Percentiles rank a stretch among this genome's conserved stretches.
These are phyloP conservation scores for Metarhizium brunneum DNA, from an alignment of 2,329 filamentous ascomycete genomes.

Conservation along the genomic window DNA sequence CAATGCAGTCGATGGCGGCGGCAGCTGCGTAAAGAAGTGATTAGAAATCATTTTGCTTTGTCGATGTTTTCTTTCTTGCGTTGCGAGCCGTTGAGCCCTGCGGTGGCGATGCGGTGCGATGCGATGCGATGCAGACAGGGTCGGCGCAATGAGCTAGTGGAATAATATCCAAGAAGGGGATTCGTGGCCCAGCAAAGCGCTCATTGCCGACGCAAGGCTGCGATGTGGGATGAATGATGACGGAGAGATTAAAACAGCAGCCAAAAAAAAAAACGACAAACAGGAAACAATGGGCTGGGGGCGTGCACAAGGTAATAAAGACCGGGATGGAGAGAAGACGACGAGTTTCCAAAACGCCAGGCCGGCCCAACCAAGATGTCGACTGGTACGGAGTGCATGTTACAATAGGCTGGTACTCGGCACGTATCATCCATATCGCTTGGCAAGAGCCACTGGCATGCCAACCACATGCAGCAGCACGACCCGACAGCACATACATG, in stretches of 20 bases:
- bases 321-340: neutral
- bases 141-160: neutral
- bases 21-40: constrained; percentile 24
- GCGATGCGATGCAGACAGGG: neutral
- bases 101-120: neutral
- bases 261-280: neutral
- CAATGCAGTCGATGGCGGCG: constrained; percentile 22
- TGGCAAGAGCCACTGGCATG: neutral
- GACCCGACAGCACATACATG: neutral
- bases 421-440: neutral
- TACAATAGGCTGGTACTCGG: neutral
- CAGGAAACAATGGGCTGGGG: neutral
- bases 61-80: constrained; percentile 1
- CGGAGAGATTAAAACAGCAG: neutral
- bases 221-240: neutral
- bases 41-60: constrained; percentile 15
- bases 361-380: no score
- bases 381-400: no score
- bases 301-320: neutral
- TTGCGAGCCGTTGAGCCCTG: neutral
- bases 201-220: neutral
- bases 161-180: neutral
- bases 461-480: neutral
- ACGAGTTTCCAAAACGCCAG: neutral
- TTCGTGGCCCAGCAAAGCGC: neutral